Percentiles rank a stretch among this genome's conserved stretches.
phyloP scores from a whole-genome alignment of 768 basidiomycete genomes.

The Auricularia auricula-judae region DNA sequence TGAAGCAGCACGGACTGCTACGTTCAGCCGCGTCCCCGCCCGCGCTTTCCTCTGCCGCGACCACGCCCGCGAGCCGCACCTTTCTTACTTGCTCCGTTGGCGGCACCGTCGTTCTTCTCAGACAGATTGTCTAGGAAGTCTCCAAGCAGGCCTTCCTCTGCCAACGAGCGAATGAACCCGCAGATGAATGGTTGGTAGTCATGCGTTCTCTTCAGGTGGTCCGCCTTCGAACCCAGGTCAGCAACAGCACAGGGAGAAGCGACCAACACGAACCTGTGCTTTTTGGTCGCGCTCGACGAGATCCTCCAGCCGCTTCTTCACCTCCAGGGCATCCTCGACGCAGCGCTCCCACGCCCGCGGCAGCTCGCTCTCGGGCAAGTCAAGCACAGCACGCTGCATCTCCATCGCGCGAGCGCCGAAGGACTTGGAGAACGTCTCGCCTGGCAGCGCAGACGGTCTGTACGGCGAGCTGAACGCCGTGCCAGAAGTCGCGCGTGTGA shows the following conservation, averaged over 20 bases:
- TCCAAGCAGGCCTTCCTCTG: conserved; percentile 37
- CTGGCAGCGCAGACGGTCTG: conserved; percentile 14
- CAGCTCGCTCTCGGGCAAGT: conserved; percentile 29
- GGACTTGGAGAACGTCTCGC: conserved; percentile 27
- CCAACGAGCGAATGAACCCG: conserved; percentile 32
- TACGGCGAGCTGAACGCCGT: conserved; percentile 22
- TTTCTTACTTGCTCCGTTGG: not conserved
- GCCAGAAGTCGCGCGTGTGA: conserved; percentile 19
- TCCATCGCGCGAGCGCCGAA: conserved; percentile 37
- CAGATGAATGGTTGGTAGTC: conserved; percentile 54
- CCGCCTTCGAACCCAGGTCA: conserved; percentile 27
- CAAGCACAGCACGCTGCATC: conserved; percentile 31
- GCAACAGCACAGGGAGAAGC: not conserved
- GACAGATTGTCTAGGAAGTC: conserved; percentile 24
- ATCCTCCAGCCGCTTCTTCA: conserved; percentile 35
- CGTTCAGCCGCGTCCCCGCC: not conserved
- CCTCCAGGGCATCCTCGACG: conserved; percentile 26
- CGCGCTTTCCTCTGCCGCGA: not conserved
- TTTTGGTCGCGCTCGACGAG: conserved; percentile 33
- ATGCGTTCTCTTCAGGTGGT: conserved; percentile 46
- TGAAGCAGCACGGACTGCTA: no score
- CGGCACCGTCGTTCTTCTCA: not conserved
- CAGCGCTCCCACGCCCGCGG: conserved; percentile 36
- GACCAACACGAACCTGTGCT: conserved; percentile 32
- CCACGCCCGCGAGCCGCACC: not conserved